Percentiles rank a stretch among this genome's conserved stretches.
These are phyloP conservation scores for Talaromyces verruculosus DNA, from an alignment of 2,329 filamentous ascomycete species.

Conservation along the genomic window DNA sequence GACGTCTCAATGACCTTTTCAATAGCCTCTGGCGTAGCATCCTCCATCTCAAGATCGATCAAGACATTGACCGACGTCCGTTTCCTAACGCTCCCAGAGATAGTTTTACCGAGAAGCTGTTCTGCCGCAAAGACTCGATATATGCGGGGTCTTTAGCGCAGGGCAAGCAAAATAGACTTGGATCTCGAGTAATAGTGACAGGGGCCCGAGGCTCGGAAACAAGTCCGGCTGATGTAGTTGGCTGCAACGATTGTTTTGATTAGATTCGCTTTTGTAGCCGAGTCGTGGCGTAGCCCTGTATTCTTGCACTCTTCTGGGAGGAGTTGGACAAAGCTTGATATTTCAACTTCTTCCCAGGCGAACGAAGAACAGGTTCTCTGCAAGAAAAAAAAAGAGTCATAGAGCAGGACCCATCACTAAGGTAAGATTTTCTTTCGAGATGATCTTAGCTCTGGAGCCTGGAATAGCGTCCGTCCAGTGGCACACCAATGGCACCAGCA, in stretches of 20 bases:
- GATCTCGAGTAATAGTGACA: not conserved
- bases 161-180: not conserved
- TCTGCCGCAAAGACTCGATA: not conserved
- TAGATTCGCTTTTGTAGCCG: not conserved
- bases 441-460: not conserved
- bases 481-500: not conserved
- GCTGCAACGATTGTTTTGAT: not conserved
- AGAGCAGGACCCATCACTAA: not conserved
- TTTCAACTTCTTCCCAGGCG: not conserved
- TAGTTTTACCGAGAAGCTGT: not conserved
- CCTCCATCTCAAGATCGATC: slow-evolving; percentile 8
- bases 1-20: slow-evolving; percentile 16
- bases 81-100: not conserved
- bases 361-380: not conserved
- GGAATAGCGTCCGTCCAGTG: not conserved
- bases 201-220: slow-evolving; percentile 8
- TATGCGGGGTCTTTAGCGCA: slow-evolving; percentile 1
- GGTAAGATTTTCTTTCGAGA: not conserved
- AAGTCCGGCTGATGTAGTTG: not conserved
- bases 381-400: not conserved
- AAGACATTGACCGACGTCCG: not conserved
- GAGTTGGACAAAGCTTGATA: not conserved
- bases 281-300: not conserved
- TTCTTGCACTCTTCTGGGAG: not conserved
- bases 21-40: slow-evolving; percentile 6